Percentiles rank a stretch among this genome's conserved stretches.
Evolutionary conservation across 148 eudicot species (phyloP).

Genomic region (Nepenthes gracilis): DNA sequence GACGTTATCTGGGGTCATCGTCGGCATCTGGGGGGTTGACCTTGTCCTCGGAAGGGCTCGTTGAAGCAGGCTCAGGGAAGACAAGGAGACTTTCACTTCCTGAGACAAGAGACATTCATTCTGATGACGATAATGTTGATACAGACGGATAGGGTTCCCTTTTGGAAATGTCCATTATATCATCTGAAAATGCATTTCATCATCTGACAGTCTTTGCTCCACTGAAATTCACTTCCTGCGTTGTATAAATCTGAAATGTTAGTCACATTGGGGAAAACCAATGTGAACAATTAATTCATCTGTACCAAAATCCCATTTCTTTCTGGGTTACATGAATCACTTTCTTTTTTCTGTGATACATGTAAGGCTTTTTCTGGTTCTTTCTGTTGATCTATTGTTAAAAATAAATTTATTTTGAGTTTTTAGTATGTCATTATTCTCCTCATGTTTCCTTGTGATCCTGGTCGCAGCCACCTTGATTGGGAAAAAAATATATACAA

Average conservation of each 20-base stretch:
- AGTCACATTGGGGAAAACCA: conserved; percentile 36
- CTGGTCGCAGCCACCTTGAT: background rate
- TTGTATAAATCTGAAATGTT: conserved; percentile 54
- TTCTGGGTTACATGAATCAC: background rate
- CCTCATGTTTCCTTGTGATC: background rate
- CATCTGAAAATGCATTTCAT: conserved; percentile 21
- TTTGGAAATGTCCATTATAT: conserved; percentile 12
- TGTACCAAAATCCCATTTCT: conserved; percentile 11
- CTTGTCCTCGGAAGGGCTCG: conserved; percentile 38
- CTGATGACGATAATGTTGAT: conserved; percentile 48
- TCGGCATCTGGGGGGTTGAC: conserved; percentile 33
- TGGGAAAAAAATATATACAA: background rate
- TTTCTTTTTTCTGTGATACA: background rate
- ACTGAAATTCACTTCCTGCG: conserved; percentile 19
- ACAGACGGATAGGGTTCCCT: conserved; percentile 49
- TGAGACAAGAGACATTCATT: conserved; percentile 53
- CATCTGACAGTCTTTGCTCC: conserved; percentile 24
- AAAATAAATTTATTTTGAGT: background rate
- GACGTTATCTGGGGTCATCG: conserved; percentile 60
- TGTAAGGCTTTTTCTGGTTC: no score
- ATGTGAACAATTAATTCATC: conserved; percentile 26
- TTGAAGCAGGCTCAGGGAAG: conserved; percentile 30
- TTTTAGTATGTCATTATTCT: no score
- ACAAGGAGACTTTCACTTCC: conserved; percentile 50
- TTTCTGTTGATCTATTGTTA: background rate